A percentile compares a stretch with the other conserved stretches of the same genome.
phyloP scores from a whole-genome alignment of 371 early-diverging fungal species.

The Mortierella sp. region DNA sequence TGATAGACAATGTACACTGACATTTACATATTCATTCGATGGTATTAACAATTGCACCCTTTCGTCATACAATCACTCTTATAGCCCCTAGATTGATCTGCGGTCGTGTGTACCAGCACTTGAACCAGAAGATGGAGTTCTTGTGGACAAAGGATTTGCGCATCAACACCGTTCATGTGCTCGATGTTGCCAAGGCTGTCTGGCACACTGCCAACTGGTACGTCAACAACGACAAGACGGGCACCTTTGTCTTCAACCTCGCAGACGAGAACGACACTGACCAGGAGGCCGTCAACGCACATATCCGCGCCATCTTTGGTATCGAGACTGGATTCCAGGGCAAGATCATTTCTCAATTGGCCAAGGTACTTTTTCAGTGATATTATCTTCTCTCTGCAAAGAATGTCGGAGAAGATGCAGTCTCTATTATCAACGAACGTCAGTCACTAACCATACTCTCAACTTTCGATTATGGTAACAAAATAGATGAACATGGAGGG shows the following conservation, averaged over 20 bases:
- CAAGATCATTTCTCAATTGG: constrained; percentile 84
- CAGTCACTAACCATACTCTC: not conserved
- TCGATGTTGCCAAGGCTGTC: constrained; percentile 86
- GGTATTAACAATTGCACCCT: not conserved
- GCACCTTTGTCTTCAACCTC: constrained; percentile 76
- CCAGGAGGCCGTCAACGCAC: constrained; percentile 82
- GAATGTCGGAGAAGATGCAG: not conserved
- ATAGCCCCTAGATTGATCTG: constrained; percentile 92
- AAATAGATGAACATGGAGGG: constrained; percentile 81
- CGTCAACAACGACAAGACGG: constrained; percentile 57
- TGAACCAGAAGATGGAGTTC: constrained; percentile 90
- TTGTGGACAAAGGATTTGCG: constrained; percentile 93
- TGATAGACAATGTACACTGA: not conserved
- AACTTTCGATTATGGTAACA: not conserved
- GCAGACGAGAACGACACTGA: constrained; percentile 88
- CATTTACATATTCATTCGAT: no score
- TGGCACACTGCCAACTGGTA: constrained; percentile 79
- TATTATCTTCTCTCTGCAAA: not conserved
- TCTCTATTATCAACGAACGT: not conserved
- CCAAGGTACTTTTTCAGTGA: constrained; percentile 70
- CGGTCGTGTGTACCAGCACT: constrained; percentile 88
- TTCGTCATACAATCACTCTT: not conserved
- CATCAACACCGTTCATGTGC: constrained; percentile 94
- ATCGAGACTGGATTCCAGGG: constrained; percentile 92
- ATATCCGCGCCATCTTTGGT: constrained; percentile 79